These are phyloP conservation scores for Fusarium concolor DNA, from an alignment of 2,329 filamentous ascomycete species.

Conservation along the genomic window DNA sequence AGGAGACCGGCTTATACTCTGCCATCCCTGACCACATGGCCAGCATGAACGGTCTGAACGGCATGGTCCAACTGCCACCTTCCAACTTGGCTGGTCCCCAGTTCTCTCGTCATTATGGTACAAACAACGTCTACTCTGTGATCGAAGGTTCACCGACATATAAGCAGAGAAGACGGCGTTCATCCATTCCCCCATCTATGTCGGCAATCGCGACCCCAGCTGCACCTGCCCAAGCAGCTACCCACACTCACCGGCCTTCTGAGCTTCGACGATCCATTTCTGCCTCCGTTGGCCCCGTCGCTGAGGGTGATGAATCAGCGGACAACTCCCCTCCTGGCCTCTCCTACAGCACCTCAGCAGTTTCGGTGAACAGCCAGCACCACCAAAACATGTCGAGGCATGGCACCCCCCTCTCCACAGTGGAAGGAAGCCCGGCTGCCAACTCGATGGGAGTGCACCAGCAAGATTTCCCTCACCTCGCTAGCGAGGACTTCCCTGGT, in stretches of 20 bases:
- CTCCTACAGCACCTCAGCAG: conserved; percentile 76
- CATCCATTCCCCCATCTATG: conserved; percentile 87
- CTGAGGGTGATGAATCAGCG: conserved; percentile 81
- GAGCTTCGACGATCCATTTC: conserved; percentile 93
- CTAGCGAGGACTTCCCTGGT: conserved; percentile 70
- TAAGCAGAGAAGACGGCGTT: conserved; percentile 94
- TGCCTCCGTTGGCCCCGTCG: conserved; percentile 82
- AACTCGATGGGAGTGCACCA: conserved; percentile 77
- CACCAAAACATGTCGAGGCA: conserved; percentile 89
- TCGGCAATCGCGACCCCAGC: conserved; percentile 75
- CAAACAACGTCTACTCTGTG: conserved; percentile 89
- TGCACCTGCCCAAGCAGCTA: conserved; percentile 68
- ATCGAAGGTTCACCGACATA: conserved; percentile 99
- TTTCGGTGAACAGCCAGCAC: conserved; percentile 72
- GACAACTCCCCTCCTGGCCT: conserved; percentile 84
- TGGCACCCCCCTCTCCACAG: conserved; percentile 86
- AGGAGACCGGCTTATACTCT: conserved; percentile 95
- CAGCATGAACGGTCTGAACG: conserved; percentile 80
- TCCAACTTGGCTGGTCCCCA: conserved; percentile 85
- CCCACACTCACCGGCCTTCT: conserved; percentile 84
- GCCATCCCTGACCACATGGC: conserved; percentile 88
- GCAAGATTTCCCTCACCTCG: conserved; percentile 75
- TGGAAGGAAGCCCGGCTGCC: conserved; percentile 84
- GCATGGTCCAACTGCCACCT: conserved; percentile 90
- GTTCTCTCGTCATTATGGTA: conserved; percentile 78